Conservation (phyloP, 176 grass and related monocot species). For the Juncus effusus region DNA sequence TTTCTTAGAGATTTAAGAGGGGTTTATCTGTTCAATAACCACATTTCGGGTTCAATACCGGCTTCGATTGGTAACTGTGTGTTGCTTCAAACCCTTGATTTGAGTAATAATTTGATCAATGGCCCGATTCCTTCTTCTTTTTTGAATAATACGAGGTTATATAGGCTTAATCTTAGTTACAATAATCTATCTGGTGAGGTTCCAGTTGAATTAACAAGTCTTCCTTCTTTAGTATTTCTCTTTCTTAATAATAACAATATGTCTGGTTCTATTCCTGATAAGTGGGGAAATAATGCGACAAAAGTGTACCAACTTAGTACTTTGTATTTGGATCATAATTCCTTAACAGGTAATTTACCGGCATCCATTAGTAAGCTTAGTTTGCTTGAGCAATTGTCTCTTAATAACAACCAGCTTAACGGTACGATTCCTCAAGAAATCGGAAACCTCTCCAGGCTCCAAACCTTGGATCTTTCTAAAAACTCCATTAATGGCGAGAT, state of each 20-base stretch:
- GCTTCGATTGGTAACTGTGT: slow-evolving; percentile 46
- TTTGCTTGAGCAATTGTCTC: slow-evolving; percentile 45
- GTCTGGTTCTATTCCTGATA: slow-evolving; percentile 31
- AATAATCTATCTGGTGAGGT: slow-evolving; percentile 76
- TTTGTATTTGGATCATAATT: slow-evolving; percentile 42
- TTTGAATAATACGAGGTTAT: slow-evolving; percentile 48
- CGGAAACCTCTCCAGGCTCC: slow-evolving; percentile 52
- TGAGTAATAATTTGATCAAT: slow-evolving; percentile 71
- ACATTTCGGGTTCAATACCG: slow-evolving; percentile 64
- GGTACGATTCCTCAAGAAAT: slow-evolving; percentile 69
- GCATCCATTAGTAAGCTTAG: slow-evolving; percentile 46
- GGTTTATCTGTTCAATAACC: slow-evolving; percentile 91
- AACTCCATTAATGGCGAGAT: slow-evolving; percentile 65
- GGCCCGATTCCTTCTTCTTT: slow-evolving; percentile 54
- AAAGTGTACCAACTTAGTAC: slow-evolving; percentile 25
- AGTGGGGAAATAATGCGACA: slow-evolving; percentile 21
- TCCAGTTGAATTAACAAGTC: slow-evolving; percentile 34
- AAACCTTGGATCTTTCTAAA: slow-evolving; percentile 57
- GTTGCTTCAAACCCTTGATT: slow-evolving; percentile 75
- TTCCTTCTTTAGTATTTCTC: slow-evolving; percentile 52
- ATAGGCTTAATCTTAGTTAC: slow-evolving; percentile 64
- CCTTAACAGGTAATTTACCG: slow-evolving; percentile 46
- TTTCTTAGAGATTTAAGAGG: slow-evolving; percentile 66
- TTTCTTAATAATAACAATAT: slow-evolving; percentile 60
- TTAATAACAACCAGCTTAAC: slow-evolving; percentile 49